phyloP scores from a whole-genome alignment of 176 grass and related monocot species.

The Bromus sterilis region DNA sequence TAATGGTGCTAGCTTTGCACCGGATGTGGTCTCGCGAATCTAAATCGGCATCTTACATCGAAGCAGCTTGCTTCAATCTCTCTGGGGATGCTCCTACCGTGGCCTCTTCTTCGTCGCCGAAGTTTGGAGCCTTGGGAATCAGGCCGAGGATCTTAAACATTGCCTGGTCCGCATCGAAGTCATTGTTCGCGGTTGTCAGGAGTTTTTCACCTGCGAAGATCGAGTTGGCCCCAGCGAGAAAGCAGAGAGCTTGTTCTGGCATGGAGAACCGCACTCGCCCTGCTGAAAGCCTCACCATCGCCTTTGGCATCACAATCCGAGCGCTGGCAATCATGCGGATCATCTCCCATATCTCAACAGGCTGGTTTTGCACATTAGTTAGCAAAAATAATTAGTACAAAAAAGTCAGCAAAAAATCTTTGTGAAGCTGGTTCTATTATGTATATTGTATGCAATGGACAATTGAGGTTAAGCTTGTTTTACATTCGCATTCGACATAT shows the following conservation, averaged over 20 bases:
- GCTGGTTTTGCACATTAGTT: slow-evolving; percentile 40
- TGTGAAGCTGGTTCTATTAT: background rate
- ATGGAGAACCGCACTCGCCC: slow-evolving; percentile 86
- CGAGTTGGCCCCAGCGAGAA: slow-evolving; percentile 90
- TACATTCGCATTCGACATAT: background rate
- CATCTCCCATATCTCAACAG: slow-evolving; percentile 98
- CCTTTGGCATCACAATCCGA: slow-evolving; percentile 85
- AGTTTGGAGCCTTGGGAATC: slow-evolving; percentile 71
- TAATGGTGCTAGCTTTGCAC: slow-evolving; percentile 18
- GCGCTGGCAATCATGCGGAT: slow-evolving; percentile 94
- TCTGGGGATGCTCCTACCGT: background rate
- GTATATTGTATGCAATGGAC: background rate
- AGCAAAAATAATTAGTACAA: background rate
- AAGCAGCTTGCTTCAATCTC: slow-evolving; percentile 37
- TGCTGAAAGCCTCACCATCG: slow-evolving; percentile 95
- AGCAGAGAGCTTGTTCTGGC: slow-evolving; percentile 89
- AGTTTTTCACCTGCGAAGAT: slow-evolving; percentile 86
- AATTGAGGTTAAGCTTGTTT: background rate
- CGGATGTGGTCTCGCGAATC: background rate
- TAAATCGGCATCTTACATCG: slow-evolving; percentile 20
- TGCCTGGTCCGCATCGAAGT: slow-evolving; percentile 70
- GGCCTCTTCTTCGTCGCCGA: slow-evolving; percentile 28
- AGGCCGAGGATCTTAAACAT: slow-evolving; percentile 98
- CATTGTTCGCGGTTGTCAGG: slow-evolving; percentile 71
- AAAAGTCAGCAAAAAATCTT: background rate